phyloP scores from a whole-genome alignment of 2,329 filamentous ascomycete species.

The Phialophora chinensis region DNA sequence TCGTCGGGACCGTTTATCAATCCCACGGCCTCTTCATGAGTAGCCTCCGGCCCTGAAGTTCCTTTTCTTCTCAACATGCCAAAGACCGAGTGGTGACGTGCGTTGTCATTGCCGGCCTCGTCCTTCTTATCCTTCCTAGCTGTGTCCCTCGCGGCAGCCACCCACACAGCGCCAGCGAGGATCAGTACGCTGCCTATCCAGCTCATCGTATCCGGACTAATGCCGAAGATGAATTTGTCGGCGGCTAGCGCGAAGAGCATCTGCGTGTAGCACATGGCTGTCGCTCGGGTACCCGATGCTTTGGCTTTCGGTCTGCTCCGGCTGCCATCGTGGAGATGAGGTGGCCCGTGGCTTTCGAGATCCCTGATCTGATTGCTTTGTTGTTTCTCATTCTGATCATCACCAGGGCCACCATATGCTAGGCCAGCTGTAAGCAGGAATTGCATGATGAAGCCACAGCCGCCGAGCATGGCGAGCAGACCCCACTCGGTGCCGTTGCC shows the following conservation, averaged over 20 bases:
- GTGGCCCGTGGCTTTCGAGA: conserved; percentile 23
- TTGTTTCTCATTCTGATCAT: conserved; percentile 5
- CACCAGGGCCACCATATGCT: conserved; percentile 69
- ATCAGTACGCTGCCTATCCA: conserved; percentile 69
- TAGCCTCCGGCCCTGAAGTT: conserved; percentile 1
- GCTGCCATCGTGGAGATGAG: neutral
- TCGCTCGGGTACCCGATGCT: conserved; percentile 56
- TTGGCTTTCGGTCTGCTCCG: conserved; percentile 39
- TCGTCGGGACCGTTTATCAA: conserved; percentile 28
- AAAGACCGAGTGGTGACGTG: conserved; percentile 3
- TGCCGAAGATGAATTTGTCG: conserved; percentile 68
- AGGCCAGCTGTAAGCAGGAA: conserved; percentile 81
- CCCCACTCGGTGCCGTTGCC: conserved; percentile 65
- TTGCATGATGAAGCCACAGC: conserved; percentile 83
- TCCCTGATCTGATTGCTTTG: conserved; percentile 18
- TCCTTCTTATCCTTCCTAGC: conserved; percentile 28
- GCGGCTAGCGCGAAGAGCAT: conserved; percentile 72
- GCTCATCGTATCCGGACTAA: conserved; percentile 62
- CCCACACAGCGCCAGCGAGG: conserved; percentile 68
- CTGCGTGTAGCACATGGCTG: conserved; percentile 72
- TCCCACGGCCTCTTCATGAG: conserved; percentile 23
- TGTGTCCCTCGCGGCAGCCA: conserved; percentile 61
- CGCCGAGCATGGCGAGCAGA: conserved; percentile 70
- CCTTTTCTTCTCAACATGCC: conserved; percentile 19
- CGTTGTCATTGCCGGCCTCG: conserved; percentile 28